Percentiles rank a stretch among this genome's conserved stretches.
phyloP scores from a whole-genome alignment of 2,329 filamentous ascomycete genomes.

The Sarocladiaceae sp. region DNA sequence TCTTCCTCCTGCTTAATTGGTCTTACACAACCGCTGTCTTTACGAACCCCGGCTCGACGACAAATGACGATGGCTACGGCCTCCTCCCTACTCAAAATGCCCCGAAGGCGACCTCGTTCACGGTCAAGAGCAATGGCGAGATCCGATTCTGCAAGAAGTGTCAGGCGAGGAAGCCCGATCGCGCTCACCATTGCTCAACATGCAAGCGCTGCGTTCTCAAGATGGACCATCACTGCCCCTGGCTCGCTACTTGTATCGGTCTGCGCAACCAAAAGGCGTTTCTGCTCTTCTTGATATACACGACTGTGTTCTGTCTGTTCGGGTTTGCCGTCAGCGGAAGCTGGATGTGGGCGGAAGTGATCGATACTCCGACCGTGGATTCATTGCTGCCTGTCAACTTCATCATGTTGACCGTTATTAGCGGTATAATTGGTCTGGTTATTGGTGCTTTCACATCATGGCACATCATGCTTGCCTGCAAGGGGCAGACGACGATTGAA shows the following conservation, averaged over 20 bases:
- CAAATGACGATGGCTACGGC: slow-evolving; percentile 66
- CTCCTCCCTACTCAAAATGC: slow-evolving; percentile 72
- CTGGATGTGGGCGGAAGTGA: slow-evolving; percentile 84
- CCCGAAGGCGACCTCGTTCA: slow-evolving; percentile 66
- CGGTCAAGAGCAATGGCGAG: slow-evolving; percentile 87
- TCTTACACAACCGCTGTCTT: slow-evolving; percentile 93
- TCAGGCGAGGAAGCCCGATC: slow-evolving; percentile 88
- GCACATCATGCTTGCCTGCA: slow-evolving; percentile 78
- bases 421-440: slow-evolving; percentile 87
- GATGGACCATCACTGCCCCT: slow-evolving; percentile 99
- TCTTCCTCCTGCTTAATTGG: slow-evolving; percentile 80
- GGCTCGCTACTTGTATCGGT: slow-evolving; percentile 94
- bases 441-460: slow-evolving; percentile 85
- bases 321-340: slow-evolving; percentile 70
- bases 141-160: slow-evolving; percentile 96
- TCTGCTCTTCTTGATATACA: slow-evolving; percentile 86
- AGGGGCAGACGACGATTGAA: slow-evolving; percentile 91
- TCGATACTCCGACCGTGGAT: slow-evolving; percentile 66
- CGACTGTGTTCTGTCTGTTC: slow-evolving; percentile 78
- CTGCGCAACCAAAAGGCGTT: slow-evolving; percentile 95
- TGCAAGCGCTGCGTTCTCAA: slow-evolving; percentile 94
- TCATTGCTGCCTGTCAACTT: slow-evolving; percentile 84
- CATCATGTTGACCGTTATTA: slow-evolving; percentile 79
- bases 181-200: slow-evolving; percentile 93
- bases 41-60: slow-evolving; percentile 76